Base-by-base conservation (phyloP, 352 stramenopile genomes). In the Phytophthora lateralis region DNA sequence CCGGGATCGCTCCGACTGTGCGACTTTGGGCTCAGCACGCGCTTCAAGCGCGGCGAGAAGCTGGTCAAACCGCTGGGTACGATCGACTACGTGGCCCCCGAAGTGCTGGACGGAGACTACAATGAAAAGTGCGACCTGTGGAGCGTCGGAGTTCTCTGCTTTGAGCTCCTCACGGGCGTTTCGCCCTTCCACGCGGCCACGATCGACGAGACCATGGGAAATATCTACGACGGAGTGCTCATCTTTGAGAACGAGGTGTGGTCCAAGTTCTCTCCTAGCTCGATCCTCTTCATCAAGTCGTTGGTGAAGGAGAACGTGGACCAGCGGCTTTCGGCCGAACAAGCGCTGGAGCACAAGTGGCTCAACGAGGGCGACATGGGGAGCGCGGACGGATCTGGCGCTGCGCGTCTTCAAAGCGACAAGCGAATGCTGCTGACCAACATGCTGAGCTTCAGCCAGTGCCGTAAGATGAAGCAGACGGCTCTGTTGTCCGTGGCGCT, bases 71-170 rank as follows among this genome's bases (percentile, higher is more conserved):
- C 82, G 4, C 63, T 95, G 29, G 86, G 84, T 6, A 93, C 86
- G 57, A 93, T 93, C 60, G 83, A 94, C 50, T 94, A 92, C 30
- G 83, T 91, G 2, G 86, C 86, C 17, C 84, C 86, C 0, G 86
- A 95, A 51, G 86, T 95, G 21, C 69, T 95, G 6, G 84, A 93
- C 30, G 82, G 84, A 54, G 80, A 93, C 11, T 95, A 95, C 63
- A 92, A 78, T 11, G 76, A 90, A 27, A 91, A 91, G 45, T 93
- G 84, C 55, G 84, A 93, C 58, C 54, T 93, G 5, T 93, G 84
- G 84, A 91, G 82, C 29, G 77, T 93, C 17, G 82, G 82, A 12
- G 85, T 93, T 20, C 88, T 93, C 54, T 89, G 77, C 67, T 93
- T 82, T 46, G 85, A 93, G 60, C 67, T 93, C 8, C 56, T 93